A percentile compares a stretch with the other conserved stretches of the same genome.
Conservation (phyloP, 2,329 filamentous ascomycete species). For the Elsinoe australis region DNA sequence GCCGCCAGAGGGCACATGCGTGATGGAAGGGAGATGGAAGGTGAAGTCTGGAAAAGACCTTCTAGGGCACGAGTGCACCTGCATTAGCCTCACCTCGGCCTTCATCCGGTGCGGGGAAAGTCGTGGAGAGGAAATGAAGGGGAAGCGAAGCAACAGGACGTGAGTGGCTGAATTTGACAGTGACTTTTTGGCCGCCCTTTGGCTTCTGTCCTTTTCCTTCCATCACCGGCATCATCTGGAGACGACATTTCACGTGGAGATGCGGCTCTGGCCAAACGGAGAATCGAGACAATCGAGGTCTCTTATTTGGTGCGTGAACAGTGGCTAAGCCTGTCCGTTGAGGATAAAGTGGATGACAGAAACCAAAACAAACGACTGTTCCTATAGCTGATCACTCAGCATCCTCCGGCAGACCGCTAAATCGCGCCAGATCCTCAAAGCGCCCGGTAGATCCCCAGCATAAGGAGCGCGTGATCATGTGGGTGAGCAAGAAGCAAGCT, state of each 20-base stretch:
- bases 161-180: constrained; percentile 5
- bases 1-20: constrained; percentile 13
- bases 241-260: too few species aligned
- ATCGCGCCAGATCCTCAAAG: constrained; percentile 3
- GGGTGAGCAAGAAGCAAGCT: not conserved
- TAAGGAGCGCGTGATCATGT: constrained; percentile 3
- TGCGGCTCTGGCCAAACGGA: too few species aligned
- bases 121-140: not conserved
- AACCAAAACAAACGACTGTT: too few species aligned
- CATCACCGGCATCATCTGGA: not conserved
- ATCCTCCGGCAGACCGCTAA: constrained; percentile 5
- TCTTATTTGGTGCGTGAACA: too few species aligned
- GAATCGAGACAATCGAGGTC: too few species aligned
- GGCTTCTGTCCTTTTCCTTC: not conserved
- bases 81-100: constrained; percentile 6
- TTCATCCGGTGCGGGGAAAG: constrained; percentile 8
- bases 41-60: constrained; percentile 5
- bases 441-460: not conserved
- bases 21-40: constrained; percentile 13
- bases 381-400: not conserved
- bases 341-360: too few species aligned
- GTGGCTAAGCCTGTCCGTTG: too few species aligned
- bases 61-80: constrained; percentile 10
- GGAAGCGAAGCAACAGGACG: not conserved
- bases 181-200: constrained; percentile 1